Conservation (phyloP, 2,329 filamentous ascomycete genomes). For the Penicillium sp. region DNA sequence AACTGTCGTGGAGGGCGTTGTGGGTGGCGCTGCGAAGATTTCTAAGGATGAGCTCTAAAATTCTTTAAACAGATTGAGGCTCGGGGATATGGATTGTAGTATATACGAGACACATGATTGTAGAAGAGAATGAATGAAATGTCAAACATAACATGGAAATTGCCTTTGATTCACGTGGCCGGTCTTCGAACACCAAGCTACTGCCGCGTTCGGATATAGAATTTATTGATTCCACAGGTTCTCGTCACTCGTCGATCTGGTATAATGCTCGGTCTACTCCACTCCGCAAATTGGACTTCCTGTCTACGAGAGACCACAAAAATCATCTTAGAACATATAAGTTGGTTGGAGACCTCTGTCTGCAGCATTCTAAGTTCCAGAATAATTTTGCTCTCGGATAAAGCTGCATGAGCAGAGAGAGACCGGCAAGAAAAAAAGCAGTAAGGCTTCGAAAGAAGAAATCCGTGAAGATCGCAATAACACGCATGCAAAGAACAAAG, state of each 20-base stretch:
- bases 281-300: not conserved
- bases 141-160: conserved; percentile 1
- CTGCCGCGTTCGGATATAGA: not conserved
- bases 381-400: conserved; percentile 5
- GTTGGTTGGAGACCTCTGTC: conserved; percentile 11
- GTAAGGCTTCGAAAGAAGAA: conserved; percentile 5
- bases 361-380: conserved; percentile 17
- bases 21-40: conserved; percentile 11
- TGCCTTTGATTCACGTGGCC: not conserved
- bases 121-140: conserved; percentile 20
- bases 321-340: conserved; percentile 13
- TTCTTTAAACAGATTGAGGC: not conserved
- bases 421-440: conserved; percentile 7
- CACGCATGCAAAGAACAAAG: not conserved
- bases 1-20: conserved; percentile 20
- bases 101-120: conserved; percentile 17
- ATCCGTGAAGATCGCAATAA: not conserved
- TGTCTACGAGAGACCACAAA: not conserved
- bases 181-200: not conserved
- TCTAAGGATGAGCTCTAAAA: conserved; percentile 30
- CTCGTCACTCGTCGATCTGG: not conserved
- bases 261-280: not conserved
- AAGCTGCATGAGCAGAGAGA: conserved; percentile 5
- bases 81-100: not conserved
- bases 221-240: not conserved